Percentiles rank a stretch among this genome's conserved stretches.
Conservation (phyloP, 2,329 filamentous ascomycete species). For the Arthrobotrys musiformis region DNA sequence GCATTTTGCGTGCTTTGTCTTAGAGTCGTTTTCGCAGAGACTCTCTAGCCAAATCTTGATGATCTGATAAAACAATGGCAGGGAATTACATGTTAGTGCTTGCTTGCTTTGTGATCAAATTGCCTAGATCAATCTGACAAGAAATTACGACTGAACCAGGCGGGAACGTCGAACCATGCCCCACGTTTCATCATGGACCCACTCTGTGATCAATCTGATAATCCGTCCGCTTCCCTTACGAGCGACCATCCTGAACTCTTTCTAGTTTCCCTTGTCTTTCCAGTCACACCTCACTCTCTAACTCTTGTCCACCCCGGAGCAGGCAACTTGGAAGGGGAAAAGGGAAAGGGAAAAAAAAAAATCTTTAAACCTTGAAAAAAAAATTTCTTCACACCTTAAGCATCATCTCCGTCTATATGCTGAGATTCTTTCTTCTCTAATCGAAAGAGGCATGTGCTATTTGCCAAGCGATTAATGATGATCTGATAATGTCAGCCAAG, state of each 20-base stretch:
- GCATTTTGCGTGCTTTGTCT: constrained; percentile 2
- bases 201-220: constrained; percentile 55
- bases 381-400: constrained; percentile 22
- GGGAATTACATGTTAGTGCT: constrained; percentile 16
- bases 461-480: constrained; percentile 50
- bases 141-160: constrained; percentile 48
- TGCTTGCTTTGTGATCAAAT: constrained; percentile 47
- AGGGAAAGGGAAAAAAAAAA: too few species aligned
- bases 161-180: constrained; percentile 27
- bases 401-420: constrained; percentile 10
- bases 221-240: constrained; percentile 38
- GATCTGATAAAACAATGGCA: constrained; percentile 51
- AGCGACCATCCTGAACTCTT: constrained; percentile 19
- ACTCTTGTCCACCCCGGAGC: constrained; percentile 21
- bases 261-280: constrained; percentile 1
- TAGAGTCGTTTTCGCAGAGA: background rate
- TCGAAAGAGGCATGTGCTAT: constrained; percentile 50
- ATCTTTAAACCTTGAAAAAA: constrained; percentile 35
- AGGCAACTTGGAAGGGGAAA: constrained; percentile 26
- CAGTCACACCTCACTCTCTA: constrained; percentile 9
- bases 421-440: constrained; percentile 18
- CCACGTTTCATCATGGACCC: constrained; percentile 44
- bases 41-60: constrained; percentile 41
- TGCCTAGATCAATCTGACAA: constrained; percentile 52
- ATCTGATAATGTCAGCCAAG: constrained; percentile 56